Evolutionary conservation across 2,329 filamentous ascomycete genomes (phyloP), one percentile per base, ranked within the genome.

Genomic region (Ceratocystis destructans): DNA sequence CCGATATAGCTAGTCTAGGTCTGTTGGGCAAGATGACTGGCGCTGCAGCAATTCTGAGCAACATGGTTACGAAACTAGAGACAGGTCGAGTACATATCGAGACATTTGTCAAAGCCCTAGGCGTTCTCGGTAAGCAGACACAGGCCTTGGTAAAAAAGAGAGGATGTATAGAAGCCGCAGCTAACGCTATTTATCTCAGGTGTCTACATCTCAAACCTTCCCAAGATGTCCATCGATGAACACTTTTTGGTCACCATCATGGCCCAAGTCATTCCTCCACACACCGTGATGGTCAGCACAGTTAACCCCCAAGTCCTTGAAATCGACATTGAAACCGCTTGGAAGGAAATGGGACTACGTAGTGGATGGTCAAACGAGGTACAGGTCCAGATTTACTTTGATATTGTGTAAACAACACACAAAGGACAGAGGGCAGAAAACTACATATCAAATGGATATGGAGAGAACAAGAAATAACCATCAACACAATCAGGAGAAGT

Each of bases 1-100:
- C 87, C 0, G 76, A 76, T 55, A 78, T 92, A 1, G 85, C 89
- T 0, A 85, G 87, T 20, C 75, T 97, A 0, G 93, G 93, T 0
- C 78, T 97, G 1, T 70, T 96, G 2, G 88, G 83, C 1, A 96
- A 96, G 75, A 96, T 97, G 89, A 90, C 90, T 0, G 93, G 91
- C 0, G 85, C 87, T 0, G 91, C 90, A 0, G 91, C 90, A 0
- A 81, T 96, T 6, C 77, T 87, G 0, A 80, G 79, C 46, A 86
- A 79, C n/a, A 79, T 82, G 33, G 80, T 86, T 57, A 28, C 20
- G n/a, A 81, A 80, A 44, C 73, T 86, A 55, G 71, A 71, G 3
- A 72, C 70, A 6, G 86, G 85, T 0, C 78, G 84, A 17, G 76
- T 94, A 22, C 75, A 83, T 6, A 76, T 95, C 12, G 83, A 85